These are phyloP conservation scores for Setaria viridis DNA, from an alignment of 202 grass and related monocot genomes.

Conservation along the genomic window DNA sequence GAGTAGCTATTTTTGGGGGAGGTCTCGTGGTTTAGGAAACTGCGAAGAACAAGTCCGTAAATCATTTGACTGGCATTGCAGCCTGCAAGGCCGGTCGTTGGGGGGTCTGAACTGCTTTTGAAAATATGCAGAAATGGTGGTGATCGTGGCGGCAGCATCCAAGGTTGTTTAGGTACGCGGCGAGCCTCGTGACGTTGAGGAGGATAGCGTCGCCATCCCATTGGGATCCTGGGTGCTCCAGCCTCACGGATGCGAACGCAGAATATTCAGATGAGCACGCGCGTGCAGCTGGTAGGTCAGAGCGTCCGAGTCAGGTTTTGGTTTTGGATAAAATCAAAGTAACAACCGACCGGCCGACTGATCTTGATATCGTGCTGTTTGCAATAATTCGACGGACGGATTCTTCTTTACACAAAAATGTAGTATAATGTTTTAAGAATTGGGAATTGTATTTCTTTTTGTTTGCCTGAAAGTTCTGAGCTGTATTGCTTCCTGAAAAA, in stretches of 20 bases:
- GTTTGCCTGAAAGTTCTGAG: not conserved
- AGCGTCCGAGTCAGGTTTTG: slow-evolving; percentile 14
- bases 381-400: not conserved
- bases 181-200: slow-evolving; percentile 4
- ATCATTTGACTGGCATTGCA: not conserved
- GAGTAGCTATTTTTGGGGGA: not conserved
- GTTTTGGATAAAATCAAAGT: slow-evolving; percentile 2
- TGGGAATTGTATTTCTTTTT: not conserved
- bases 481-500: not conserved
- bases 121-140: not conserved
- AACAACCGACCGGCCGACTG: slow-evolving; percentile 10
- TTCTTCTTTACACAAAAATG: not conserved
- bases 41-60: not conserved
- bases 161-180: not conserved
- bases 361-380: slow-evolving; percentile 4
- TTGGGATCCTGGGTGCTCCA: not conserved
- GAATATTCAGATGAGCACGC: not conserved
- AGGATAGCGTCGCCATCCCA: slow-evolving; percentile 37
- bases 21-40: slow-evolving; percentile 35
- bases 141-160: not conserved
- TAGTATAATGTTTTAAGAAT: not conserved
- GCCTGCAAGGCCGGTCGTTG: slow-evolving; percentile 1
- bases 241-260: slow-evolving; percentile 6
- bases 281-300: not conserved
- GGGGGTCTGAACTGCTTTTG: not conserved